Evolutionary conservation across 108 stramenopile species (phyloP).

Genomic region (Discostella pseudostelligera): DNA sequence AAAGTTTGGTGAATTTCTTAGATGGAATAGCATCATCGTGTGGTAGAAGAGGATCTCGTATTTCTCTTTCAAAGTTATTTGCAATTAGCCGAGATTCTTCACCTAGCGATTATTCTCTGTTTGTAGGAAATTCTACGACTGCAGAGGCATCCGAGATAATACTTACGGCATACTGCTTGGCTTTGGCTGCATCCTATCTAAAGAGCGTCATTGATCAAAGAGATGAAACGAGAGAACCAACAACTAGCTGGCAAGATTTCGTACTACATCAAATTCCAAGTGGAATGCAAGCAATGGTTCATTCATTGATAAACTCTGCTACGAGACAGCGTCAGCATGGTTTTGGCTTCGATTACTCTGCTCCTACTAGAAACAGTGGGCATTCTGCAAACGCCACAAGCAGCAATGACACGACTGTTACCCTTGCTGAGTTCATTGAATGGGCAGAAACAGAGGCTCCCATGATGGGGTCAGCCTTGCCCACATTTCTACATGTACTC

Average conservation of each 20-base stretch:
- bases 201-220: background rate
- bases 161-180: constrained; percentile 24
- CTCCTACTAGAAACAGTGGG: constrained; percentile 31
- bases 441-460: constrained; percentile 76
- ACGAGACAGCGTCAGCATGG: constrained; percentile 19
- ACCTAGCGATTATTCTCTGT: too few species aligned
- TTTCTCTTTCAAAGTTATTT: constrained; percentile 31
- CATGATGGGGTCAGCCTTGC: constrained; percentile 58
- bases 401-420: constrained; percentile 28
- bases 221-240: background rate
- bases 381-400: background rate
- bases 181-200: constrained; percentile 42
- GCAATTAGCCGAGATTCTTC: constrained; percentile 4
- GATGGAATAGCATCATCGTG: constrained; percentile 34
- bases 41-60: constrained; percentile 41
- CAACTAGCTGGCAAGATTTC: constrained; percentile 14
- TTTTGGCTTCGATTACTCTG: constrained; percentile 41
- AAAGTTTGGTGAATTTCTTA: constrained; percentile 26
- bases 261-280: constrained; percentile 17
- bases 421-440: constrained; percentile 57
- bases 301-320: constrained; percentile 29
- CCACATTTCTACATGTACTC: constrained; percentile 65
- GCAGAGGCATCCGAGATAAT: constrained; percentile 34
- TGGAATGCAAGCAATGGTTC: constrained; percentile 32
- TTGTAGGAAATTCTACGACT: background rate